Evolutionary conservation across 2,329 filamentous ascomycete genomes (phyloP), one percentile per base, ranked within the genome.

Genomic region (Aspergillus aculeatinus): DNA sequence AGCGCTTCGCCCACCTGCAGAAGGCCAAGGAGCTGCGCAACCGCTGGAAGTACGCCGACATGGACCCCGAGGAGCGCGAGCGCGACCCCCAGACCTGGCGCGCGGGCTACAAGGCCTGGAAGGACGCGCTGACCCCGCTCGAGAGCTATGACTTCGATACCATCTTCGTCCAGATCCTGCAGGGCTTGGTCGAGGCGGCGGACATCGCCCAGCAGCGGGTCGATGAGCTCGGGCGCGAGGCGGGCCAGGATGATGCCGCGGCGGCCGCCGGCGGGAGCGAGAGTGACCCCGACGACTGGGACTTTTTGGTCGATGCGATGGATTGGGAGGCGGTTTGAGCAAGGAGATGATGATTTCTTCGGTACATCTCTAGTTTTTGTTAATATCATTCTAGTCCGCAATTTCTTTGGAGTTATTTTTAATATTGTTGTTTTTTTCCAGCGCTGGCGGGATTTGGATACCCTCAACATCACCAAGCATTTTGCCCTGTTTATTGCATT

Each of bases 1-100:
- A 83, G 2, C 85, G 87, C 5, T 79, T 82, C 11, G 76, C 78
- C n/a, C 84, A 88, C 56, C 78, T 92, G 4, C 80, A 81, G 55
- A 78, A 84, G 57, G 89, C 89, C 0, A 91, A 91, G 70, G 87
- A 89, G 64, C 80, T 90, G 58, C 79, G 89, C 1, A 91, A 91
- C 65, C 79, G 85, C 10, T 91, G 89, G 89, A 91, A 91, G 75
- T 84, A 87, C 57, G 87, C 84, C 0, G 85, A 87, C 42, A 80
- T 84, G 48, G 73, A 73, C 5, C 57, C 59, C 16, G 67, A 70
- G 23, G 71, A 73, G 62, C 57, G 59, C 57, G 54, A 61, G 60
- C 52, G 58, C 31, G 65, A 71, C 58, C 48, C 23, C 21, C 25
- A 55, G 19, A 48, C 21, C 27, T 55, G 53, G 57, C 60, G 12